Percentiles rank a stretch among this genome's conserved stretches.
These are phyloP conservation scores for Kregervanrija fluxuum DNA, from an alignment of 805 yeast genomes.

Conservation along the genomic window DNA sequence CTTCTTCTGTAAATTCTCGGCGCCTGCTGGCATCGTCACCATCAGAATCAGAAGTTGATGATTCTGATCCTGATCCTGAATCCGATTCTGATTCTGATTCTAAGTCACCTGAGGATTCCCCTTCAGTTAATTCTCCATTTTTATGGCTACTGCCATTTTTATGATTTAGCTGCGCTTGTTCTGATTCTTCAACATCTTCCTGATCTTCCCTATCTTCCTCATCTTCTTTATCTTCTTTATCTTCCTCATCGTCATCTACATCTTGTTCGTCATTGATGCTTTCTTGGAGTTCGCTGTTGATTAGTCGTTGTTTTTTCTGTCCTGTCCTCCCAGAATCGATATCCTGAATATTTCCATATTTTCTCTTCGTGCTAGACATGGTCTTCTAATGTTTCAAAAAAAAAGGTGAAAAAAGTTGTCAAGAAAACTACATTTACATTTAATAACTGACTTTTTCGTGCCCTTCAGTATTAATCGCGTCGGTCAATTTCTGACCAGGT, in stretches of 20 bases:
- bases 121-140: slow-evolving; percentile 7
- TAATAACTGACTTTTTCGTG: too few relatives aligned
- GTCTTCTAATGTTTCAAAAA: too few relatives aligned
- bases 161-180: neutral
- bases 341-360: too few relatives aligned
- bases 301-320: neutral
- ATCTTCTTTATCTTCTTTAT: neutral
- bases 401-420: too few relatives aligned
- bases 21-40: slow-evolving; percentile 4
- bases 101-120: slow-evolving; percentile 3
- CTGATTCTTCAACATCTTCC: slow-evolving; percentile 3
- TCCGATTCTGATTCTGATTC: slow-evolving; percentile 6
- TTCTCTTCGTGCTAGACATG: too few relatives aligned
- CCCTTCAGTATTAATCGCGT: too few relatives aligned
- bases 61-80: slow-evolving; percentile 3
- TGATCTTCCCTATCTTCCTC: slow-evolving; percentile 1
- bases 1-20: slow-evolving; percentile 17
- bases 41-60: slow-evolving; percentile 1
- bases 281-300: neutral
- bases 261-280: neutral
- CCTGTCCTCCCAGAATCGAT: neutral
- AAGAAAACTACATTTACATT: too few relatives aligned
- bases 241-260: neutral
- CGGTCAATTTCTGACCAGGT: too few relatives aligned
- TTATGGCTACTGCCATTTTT: slow-evolving; percentile 5